Evolutionary conservation across 2,329 filamentous ascomycete genomes (phyloP), one percentile per base, ranked within the genome.

Genomic region (Aspergillus ustus): DNA sequence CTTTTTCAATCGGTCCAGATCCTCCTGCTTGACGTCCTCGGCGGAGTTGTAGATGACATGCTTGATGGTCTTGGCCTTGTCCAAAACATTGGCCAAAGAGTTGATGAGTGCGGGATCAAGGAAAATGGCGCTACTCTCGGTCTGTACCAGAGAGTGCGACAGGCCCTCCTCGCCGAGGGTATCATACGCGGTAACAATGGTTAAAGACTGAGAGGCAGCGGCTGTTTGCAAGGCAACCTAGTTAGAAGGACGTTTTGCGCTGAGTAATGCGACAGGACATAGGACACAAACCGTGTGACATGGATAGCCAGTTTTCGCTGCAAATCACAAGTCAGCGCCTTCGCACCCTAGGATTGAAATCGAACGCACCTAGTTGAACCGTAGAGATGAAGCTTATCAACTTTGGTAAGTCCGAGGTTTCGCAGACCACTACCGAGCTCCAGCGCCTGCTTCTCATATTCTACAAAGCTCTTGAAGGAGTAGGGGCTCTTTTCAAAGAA

Each of bases 131-230:
- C 88, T 88, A 56, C 92, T 90, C 64, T 88, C 83, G 57, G 92
- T 95, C 79, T 96, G 91, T 22, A 88, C 83, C 66, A 97, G 85
- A 3, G 93, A 96, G 81, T 96, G 93, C 80, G 90, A 88, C 65
- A 97, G 85, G 51, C 93, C 93, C 64, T 89, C 87, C 71, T 92
- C 86, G 57, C 93, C 93, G 49, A 97, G 89, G 31, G 93, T 96
- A 77, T 97, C 93, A 78, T 97, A 97, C 54, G 93, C 93, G 50
- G 94, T 98, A 54, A 97, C 94, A 68, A 97, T 93, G 62, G 91
- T 88, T 75, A 97, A 87, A 49, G 91, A 93, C 78, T 98, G 94
- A 17, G 93, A 93, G 20, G 88, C 79, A 59, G 86, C 90, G 82
- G 82, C 82, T 83, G 62, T 40, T 25, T 55, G 31, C 52, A 31